These are phyloP conservation scores for Tricholoma sp. DNA, from an alignment of 768 basidiomycete genomes.

Conservation along the genomic window DNA sequence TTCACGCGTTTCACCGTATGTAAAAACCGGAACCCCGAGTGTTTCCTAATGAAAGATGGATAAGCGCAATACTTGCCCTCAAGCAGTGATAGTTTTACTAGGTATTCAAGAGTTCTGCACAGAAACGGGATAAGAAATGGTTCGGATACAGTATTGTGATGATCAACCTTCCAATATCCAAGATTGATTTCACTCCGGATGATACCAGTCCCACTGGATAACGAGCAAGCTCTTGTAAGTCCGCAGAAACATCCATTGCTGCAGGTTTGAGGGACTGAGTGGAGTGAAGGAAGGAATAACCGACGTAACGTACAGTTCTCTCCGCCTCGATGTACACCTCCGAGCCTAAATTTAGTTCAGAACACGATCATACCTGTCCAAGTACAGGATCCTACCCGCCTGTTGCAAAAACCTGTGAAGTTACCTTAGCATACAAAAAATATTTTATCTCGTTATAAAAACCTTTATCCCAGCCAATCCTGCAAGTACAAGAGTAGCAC, in stretches of 20 bases:
- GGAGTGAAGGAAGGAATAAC: neutral
- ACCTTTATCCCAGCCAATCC: slow-evolving; percentile 86
- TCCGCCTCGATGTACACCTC: slow-evolving; percentile 70
- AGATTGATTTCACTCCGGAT: slow-evolving; percentile 89
- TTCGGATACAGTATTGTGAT: neutral
- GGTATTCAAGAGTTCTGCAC: slow-evolving; percentile 73
- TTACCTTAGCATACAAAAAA: slow-evolving; percentile 42
- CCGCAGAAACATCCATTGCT: slow-evolving; percentile 96
- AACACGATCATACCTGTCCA: neutral
- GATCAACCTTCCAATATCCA: slow-evolving; percentile 82
- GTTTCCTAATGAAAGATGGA: slow-evolving; percentile 63
- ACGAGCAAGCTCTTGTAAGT: slow-evolving; percentile 82
- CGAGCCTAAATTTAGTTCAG: slow-evolving; percentile 42
- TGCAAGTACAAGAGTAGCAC: slow-evolving; percentile 69
- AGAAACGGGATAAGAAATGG: neutral
- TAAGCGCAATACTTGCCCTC: neutral
- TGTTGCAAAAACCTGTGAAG: slow-evolving; percentile 79
- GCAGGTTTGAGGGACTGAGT: neutral
- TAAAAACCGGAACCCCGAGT: slow-evolving; percentile 85
- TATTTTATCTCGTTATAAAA: slow-evolving; percentile 1
- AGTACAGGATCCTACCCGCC: slow-evolving; percentile 62
- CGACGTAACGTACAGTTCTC: slow-evolving; percentile 30
- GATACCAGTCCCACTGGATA: slow-evolving; percentile 92
- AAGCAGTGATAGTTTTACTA: slow-evolving; percentile 37
- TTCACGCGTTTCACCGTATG: slow-evolving; percentile 68